These are phyloP conservation scores for Diaporthe nobilis DNA, from an alignment of 2,329 filamentous ascomycete genomes.

Conservation along the genomic window DNA sequence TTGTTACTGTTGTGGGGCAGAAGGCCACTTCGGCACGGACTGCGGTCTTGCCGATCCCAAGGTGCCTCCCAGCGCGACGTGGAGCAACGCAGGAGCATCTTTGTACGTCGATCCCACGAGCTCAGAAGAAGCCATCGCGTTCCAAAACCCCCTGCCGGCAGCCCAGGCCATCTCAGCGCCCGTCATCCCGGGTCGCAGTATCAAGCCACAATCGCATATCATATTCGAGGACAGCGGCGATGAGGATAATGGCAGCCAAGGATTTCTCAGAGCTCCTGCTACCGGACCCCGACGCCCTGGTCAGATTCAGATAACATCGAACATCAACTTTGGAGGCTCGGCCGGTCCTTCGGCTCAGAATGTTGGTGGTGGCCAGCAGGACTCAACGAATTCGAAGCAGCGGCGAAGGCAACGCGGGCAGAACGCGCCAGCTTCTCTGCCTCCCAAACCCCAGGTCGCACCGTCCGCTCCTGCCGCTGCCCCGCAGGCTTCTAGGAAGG, in stretches of 20 bases:
- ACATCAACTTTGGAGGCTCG: constrained; percentile 38
- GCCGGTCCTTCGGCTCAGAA: constrained; percentile 11
- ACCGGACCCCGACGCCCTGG: constrained; percentile 24
- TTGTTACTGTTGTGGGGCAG: constrained; percentile 70
- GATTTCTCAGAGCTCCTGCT: constrained; percentile 50
- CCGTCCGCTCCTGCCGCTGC: not conserved
- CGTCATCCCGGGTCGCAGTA: constrained; percentile 48
- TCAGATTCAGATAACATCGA: constrained; percentile 41
- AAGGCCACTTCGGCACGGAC: constrained; percentile 70
- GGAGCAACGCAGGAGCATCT: constrained; percentile 64
- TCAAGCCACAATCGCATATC: constrained; percentile 54
- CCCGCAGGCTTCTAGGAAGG: constrained; percentile 33
- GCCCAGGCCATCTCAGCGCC: constrained; percentile 39
- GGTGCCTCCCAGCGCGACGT: constrained; percentile 56
- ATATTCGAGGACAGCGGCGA: constrained; percentile 64
- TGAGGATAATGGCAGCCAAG: constrained; percentile 56
- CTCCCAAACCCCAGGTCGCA: constrained; percentile 31
- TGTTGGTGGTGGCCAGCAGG: constrained; percentile 30
- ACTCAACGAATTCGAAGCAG: constrained; percentile 3
- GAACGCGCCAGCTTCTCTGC: constrained; percentile 12
- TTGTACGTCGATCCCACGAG: constrained; percentile 65
- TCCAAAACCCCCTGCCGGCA: constrained; percentile 42
- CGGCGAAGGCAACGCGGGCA: constrained; percentile 27
- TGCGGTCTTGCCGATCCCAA: constrained; percentile 56
- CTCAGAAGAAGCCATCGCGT: constrained; percentile 54